A percentile compares a stretch with the other conserved stretches of the same genome.
Evolutionary conservation across 768 basidiomycete genomes (phyloP).

Genomic region (Lactifluus pinguis): DNA sequence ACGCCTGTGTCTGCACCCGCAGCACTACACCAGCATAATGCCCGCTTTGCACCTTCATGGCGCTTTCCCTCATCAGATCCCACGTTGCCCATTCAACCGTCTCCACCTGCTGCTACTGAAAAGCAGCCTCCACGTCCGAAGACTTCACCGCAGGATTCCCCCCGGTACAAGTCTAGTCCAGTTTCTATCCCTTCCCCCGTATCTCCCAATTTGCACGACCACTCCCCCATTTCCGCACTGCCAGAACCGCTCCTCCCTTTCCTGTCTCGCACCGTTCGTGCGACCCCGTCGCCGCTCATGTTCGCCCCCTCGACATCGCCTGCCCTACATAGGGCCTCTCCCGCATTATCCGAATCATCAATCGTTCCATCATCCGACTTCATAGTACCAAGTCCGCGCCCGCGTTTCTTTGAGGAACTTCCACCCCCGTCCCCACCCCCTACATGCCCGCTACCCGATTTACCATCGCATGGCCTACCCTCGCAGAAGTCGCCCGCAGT

Average conservation of each 20-base stretch:
- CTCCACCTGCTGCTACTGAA: background rate
- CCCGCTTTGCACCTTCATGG: slow-evolving; percentile 17
- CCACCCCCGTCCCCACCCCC: slow-evolving; percentile 20
- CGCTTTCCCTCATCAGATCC: slow-evolving; percentile 1
- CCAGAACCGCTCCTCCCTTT: background rate
- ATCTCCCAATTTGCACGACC: background rate
- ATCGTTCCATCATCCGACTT: slow-evolving; percentile 17
- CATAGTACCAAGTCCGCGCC: slow-evolving; percentile 15
- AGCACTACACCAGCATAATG: background rate
- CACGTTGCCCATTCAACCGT: background rate
- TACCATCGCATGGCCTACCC: slow-evolving; percentile 8
- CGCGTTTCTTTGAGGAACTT: slow-evolving; percentile 14
- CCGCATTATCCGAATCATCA: slow-evolving; percentile 10
- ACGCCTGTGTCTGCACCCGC: background rate
- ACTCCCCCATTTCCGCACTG: background rate
- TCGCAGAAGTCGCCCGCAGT: slow-evolving; percentile 8
- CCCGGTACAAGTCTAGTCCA: background rate
- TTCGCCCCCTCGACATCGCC: slow-evolving; percentile 1
- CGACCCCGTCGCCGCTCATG: slow-evolving; percentile 1
- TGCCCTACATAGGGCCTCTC: background rate
- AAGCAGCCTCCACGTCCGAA: background rate
- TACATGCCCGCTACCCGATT: slow-evolving; percentile 12
- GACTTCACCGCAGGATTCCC: background rate
- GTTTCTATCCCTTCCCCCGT: background rate
- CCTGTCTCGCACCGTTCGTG: background rate